Evolutionary conservation across 163 green algal genomes (phyloP).

Genomic region (Chlorella variabilis): DNA sequence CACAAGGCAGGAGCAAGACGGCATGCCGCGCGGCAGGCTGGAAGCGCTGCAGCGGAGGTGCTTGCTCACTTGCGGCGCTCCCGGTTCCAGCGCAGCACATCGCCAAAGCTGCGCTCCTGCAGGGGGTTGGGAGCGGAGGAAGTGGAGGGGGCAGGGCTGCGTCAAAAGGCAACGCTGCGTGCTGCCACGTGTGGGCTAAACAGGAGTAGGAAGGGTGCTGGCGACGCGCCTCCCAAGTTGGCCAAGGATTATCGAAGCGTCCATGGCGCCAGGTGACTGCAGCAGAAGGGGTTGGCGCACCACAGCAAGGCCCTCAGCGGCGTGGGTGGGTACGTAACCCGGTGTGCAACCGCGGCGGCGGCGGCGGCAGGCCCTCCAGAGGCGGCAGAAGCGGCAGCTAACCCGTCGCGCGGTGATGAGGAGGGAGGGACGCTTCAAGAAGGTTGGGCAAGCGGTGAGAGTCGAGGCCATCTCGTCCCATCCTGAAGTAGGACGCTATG

Average conservation of each 20-base stretch:
- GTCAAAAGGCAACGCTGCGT: neutral
- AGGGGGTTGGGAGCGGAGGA: too few relatives aligned
- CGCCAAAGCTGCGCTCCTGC: constrained; percentile 37
- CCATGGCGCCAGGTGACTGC: constrained; percentile 4
- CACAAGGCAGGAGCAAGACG: too few relatives aligned
- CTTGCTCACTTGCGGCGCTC: constrained; percentile 14
- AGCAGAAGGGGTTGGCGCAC: neutral
- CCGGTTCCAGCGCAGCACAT: constrained; percentile 46
- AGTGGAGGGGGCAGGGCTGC: too few relatives aligned
- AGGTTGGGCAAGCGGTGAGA: constrained; percentile 20
- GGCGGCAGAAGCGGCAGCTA: neutral
- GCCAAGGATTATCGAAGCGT: constrained; percentile 56
- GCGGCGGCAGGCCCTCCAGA: neutral
- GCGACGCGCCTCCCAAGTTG: constrained; percentile 40
- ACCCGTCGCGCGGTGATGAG: constrained; percentile 32
- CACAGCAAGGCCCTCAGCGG: too few relatives aligned
- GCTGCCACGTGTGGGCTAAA: neutral
- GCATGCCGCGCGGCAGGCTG: too few relatives aligned
- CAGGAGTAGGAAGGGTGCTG: too few relatives aligned
- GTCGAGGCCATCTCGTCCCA: neutral
- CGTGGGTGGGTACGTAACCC: neutral
- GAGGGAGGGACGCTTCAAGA: constrained; percentile 6
- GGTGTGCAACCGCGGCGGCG: too few relatives aligned
- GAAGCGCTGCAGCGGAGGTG: neutral
- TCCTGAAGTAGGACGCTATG: neutral